Evolutionary conservation across 176 grass and related monocot species (phyloP).

Genomic region (Oryza glaberrima): DNA sequence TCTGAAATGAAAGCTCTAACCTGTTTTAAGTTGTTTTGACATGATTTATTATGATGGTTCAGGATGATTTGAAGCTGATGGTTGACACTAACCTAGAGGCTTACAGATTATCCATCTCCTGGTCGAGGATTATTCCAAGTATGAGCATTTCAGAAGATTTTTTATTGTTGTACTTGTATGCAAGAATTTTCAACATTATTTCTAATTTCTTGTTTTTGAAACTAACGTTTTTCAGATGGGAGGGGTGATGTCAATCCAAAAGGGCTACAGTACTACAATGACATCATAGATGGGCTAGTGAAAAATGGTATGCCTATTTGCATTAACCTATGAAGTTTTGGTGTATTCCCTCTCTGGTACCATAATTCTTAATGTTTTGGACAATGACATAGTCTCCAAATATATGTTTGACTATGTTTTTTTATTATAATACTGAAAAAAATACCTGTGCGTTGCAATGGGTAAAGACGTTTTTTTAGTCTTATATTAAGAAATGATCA

Average conservation of each 20-base stretch:
- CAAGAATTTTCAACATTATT: neutral
- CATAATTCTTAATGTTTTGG: too few relatives aligned
- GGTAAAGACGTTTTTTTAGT: too few relatives aligned
- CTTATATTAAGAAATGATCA: too few relatives aligned
- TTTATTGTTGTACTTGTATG: neutral
- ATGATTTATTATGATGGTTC: slow-evolving; percentile 10
- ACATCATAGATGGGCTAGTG: slow-evolving; percentile 61
- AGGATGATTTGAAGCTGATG: slow-evolving; percentile 77
- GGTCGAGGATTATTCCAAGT: slow-evolving; percentile 79
- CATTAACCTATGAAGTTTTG: neutral
- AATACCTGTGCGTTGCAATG: too few relatives aligned
- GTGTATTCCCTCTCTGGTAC: too few relatives aligned
- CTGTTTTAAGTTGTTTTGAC: neutral
- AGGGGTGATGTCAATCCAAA: slow-evolving; percentile 70
- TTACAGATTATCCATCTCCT: slow-evolving; percentile 81
- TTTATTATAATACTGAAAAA: too few relatives aligned
- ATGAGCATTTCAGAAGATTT: neutral
- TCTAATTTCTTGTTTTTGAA: neutral
- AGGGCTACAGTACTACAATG: slow-evolving; percentile 69
- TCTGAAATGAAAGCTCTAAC: neutral
- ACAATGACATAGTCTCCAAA: too few relatives aligned
- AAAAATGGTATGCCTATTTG: slow-evolving; percentile 46
- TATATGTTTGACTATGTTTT: too few relatives aligned
- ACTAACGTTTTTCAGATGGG: slow-evolving; percentile 48
- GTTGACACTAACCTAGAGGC: slow-evolving; percentile 60